Conservation (phyloP, 768 basidiomycete genomes). For the Clitopilus hobsonii region DNA sequence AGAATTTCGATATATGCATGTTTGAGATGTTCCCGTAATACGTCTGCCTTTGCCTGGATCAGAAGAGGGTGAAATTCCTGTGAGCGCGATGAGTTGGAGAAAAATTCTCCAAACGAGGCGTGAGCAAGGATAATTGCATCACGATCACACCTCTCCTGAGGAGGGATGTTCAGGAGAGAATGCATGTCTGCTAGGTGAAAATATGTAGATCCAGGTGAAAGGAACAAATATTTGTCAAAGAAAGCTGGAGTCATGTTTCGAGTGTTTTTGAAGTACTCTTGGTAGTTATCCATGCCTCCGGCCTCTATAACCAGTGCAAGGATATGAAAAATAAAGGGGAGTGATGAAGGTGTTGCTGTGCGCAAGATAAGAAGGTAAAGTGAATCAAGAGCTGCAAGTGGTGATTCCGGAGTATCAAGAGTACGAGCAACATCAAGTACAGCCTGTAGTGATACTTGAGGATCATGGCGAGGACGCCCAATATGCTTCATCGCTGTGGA, state of each 20-base stretch:
- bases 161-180: neutral
- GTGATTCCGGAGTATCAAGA: neutral
- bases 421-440: neutral
- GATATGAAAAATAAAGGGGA: neutral
- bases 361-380: neutral
- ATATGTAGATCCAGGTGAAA: no score
- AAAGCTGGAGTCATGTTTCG: no score
- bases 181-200: neutral
- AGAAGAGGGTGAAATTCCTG: neutral
- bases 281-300: no score
- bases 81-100: neutral
- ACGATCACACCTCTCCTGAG: neutral
- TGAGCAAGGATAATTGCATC: neutral
- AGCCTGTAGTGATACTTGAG: neutral
- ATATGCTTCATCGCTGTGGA: neutral
- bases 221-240: no score
- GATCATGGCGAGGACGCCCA: neutral
- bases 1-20: neutral
- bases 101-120: neutral
- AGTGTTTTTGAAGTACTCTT: no score
- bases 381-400: neutral
- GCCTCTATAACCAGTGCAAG: no score
- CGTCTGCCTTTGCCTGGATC: no score
- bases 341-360: neutral
- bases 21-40: neutral